Evolutionary conservation across 2,329 filamentous ascomycete species (phyloP).

Genomic region (Talaromyces islandicus): DNA sequence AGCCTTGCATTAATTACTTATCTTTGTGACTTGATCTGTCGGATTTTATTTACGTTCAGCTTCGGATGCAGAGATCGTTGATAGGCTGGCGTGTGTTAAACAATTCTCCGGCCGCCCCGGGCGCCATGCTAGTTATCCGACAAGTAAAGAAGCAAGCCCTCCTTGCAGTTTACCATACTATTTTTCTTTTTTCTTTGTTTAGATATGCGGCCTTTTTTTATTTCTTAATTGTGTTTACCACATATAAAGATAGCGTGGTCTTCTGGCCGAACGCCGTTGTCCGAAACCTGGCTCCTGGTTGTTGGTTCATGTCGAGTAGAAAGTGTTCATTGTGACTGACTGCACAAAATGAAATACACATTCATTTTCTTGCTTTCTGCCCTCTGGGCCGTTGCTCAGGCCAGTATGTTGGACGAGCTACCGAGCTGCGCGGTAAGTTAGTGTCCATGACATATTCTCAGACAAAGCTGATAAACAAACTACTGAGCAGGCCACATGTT

Average conservation of each 20-base stretch:
- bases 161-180: not conserved
- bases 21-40: not conserved
- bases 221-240: not conserved
- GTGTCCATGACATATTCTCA: not conserved
- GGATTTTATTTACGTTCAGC: not conserved
- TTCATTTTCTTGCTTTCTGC: not conserved
- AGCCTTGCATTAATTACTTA: not conserved
- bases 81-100: not conserved
- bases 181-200: not conserved
- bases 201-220: not conserved
- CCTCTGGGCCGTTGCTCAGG: not conserved
- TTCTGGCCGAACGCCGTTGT: not conserved
- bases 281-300: too few species aligned
- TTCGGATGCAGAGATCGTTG: not conserved
- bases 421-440: conserved; percentile 8
- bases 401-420: conserved; percentile 3
- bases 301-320: not conserved
- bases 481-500: conserved; percentile 5
- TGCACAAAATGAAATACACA: not conserved
- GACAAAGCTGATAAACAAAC: not conserved
- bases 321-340: not conserved
- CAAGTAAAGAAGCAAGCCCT: not conserved
- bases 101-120: not conserved
- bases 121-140: not conserved
- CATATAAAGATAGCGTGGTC: not conserved